Percentiles rank a stretch among this genome's conserved stretches.
These are phyloP conservation scores for Pneumocystis canis DNA, from an alignment of 1,139 yeast species.

Conservation along the genomic window DNA sequence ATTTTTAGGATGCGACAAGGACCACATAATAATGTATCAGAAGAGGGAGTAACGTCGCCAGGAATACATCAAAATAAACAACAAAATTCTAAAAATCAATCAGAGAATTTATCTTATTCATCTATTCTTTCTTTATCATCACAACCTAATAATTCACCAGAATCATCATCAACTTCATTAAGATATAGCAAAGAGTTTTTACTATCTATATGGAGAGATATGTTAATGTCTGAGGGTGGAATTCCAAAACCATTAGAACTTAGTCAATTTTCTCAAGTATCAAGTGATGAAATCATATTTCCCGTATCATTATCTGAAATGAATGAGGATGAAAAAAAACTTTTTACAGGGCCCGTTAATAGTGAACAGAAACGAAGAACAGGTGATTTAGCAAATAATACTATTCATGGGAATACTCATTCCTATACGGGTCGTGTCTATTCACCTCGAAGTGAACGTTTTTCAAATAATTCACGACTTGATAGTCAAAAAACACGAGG, in stretches of 20 bases:
- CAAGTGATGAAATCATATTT: neutral
- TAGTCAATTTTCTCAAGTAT: neutral
- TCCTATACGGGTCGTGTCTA: neutral
- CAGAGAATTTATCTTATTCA: neutral
- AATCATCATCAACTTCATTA: neutral
- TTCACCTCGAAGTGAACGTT: slow-evolving; percentile 1
- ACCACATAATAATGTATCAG: neutral
- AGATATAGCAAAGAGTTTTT: neutral
- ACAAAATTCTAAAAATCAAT: neutral
- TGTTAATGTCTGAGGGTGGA: neutral
- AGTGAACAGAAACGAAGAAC: neutral
- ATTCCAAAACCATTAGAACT: neutral
- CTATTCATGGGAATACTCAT: neutral
- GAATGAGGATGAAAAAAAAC: slow-evolving; percentile 1
- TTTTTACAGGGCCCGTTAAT: neutral
- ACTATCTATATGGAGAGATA: neutral
- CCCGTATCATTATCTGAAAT: neutral
- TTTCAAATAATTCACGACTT: neutral
- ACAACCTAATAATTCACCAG: neutral
- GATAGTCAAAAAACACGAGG: neutral
- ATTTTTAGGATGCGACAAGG: slow-evolving; percentile 1
- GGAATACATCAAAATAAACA: neutral
- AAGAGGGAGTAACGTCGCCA: neutral
- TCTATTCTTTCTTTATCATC: neutral
- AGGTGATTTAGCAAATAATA: neutral